Base-by-base conservation (phyloP, 2,329 filamentous ascomycete species). In the Epichloe scottii region DNA sequence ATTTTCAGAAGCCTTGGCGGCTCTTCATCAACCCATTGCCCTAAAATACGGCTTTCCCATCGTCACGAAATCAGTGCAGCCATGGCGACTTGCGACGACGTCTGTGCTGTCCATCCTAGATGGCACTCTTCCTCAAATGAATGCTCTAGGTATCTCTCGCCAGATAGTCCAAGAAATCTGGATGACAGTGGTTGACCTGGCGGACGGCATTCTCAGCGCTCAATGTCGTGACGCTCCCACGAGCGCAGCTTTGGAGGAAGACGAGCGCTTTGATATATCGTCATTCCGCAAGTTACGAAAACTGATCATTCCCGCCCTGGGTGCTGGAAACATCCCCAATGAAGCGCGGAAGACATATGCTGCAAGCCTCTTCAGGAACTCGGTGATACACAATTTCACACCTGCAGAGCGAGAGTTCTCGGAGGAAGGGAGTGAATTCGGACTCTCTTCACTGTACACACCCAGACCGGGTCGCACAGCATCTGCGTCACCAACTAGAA, bases 11-110 rank as follows among this genome's bases (percentile, higher is more conserved):
- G 81, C 82, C 0, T 66, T 97, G 5, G 71, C 75, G 4, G 82
- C 85, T 23, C 72, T 97, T 2, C 76, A 77, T 15, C 78, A 73
- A 45, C 82, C 89, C 0, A 84, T 97, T 48, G 66, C 73, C 2
- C 76, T 89, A 23, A 97, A 96, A 62, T 97, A 97, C 63, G 72
- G 74, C 44, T 95, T 89, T 68, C 72, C 78, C 5, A 79, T 82
- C 14, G 77, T 82, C 52, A 87, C 87, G 15, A 89, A 84, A 61
- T 79, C 81, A 14, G 72, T 77, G 0, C 77, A 82, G 48, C 76
- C 90, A 0, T 98, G 93, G 93, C 82, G 81, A 54, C 81, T 85
- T 49, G 87, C 89, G 3, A 94, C 87, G 0, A 80, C 77, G 4
- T 81, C 84, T 0, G 76, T 79, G 1, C 69, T 95, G 17, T 74